These are phyloP conservation scores for Xylariales sp. DNA, from an alignment of 2,329 filamentous ascomycete species.

Conservation along the genomic window DNA sequence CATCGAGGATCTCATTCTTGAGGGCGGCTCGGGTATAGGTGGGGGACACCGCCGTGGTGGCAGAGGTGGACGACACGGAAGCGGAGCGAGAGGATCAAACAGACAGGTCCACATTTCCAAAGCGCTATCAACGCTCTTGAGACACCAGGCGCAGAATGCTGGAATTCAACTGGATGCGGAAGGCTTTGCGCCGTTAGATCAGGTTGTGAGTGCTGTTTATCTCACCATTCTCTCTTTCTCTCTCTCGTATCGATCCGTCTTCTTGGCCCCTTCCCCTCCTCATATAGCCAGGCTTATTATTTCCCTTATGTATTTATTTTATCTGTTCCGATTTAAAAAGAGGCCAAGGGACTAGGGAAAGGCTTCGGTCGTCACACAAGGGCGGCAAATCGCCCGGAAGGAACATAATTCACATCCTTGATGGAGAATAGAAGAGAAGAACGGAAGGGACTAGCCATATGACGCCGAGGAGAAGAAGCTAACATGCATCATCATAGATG, in stretches of 20 bases:
- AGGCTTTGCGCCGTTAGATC: constrained; percentile 68
- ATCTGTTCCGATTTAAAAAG: neutral
- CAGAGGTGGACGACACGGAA: constrained; percentile 41
- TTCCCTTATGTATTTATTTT: neutral
- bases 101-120: constrained; percentile 64
- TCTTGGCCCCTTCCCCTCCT: neutral
- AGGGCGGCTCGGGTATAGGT: constrained; percentile 3
- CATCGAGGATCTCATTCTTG: constrained; percentile 26
- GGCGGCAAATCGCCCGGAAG: neutral
- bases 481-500: constrained; percentile 53
- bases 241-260: neutral
- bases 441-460: too few species aligned
- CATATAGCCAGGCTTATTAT: constrained; percentile 1
- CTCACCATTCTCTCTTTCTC: constrained; percentile 6
- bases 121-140: constrained; percentile 64
- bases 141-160: constrained; percentile 67
- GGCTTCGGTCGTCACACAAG: neutral
- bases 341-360: neutral
- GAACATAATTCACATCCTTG: neutral
- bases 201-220: constrained; percentile 63
- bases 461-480: neutral
- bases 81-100: constrained; percentile 49
- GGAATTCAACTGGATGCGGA: constrained; percentile 68
- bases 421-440: neutral
- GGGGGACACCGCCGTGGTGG: constrained; percentile 26